phyloP scores from a whole-genome alignment of 1,139 yeast genomes.

The Kluyveromyces marxianus region DNA sequence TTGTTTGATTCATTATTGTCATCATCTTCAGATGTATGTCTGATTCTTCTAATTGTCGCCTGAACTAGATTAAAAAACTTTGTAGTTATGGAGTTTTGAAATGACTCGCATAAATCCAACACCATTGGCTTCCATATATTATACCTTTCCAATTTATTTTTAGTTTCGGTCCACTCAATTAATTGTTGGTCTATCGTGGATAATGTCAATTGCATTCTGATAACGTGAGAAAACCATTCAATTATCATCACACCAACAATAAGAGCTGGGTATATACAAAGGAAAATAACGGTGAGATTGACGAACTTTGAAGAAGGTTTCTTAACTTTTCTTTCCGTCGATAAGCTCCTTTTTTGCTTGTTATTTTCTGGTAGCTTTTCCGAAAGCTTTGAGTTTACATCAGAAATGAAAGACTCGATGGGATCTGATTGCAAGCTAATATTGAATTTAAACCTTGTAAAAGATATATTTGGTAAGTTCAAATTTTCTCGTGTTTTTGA shows the following conservation, averaged over 20 bases:
- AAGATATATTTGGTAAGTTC: neutral
- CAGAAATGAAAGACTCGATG: neutral
- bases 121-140: neutral
- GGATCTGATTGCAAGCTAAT: neutral
- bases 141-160: neutral
- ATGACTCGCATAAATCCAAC: neutral
- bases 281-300: neutral
- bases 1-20: neutral
- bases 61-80: neutral
- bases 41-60: too few species aligned
- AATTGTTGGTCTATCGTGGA: neutral
- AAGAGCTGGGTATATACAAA: neutral
- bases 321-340: slow-evolving; percentile 3
- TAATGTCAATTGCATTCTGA: neutral
- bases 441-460: neutral
- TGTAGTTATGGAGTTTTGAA: neutral
- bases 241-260: neutral
- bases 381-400: neutral
- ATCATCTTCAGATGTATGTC: too few species aligned
- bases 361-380: too few species aligned
- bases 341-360: neutral
- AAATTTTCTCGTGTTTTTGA: neutral
- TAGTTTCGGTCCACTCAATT: neutral
- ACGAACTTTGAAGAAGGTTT: neutral
- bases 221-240: slow-evolving; percentile 2